A percentile compares a stretch with the other conserved stretches of the same genome.
Evolutionary conservation across 2,329 filamentous ascomycete species (phyloP).

Genomic region (Karstenula rhodostoma): DNA sequence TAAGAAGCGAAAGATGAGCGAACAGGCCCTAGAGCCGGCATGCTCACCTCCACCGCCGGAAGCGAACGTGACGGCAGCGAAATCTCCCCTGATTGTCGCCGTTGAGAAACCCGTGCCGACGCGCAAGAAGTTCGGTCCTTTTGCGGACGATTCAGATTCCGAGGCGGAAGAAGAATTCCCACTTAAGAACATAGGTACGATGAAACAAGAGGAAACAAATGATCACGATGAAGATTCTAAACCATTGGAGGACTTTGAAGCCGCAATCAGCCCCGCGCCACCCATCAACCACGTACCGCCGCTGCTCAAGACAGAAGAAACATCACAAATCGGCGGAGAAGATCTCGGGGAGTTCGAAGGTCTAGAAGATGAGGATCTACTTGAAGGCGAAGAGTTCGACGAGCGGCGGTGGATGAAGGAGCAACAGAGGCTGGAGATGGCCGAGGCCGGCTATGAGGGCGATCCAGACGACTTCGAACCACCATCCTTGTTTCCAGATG

Average conservation of each 20-base stretch:
- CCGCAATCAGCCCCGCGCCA: constrained; percentile 19
- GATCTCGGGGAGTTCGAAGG: constrained; percentile 63
- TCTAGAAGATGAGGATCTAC: constrained; percentile 68
- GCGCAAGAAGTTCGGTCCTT: constrained; percentile 64
- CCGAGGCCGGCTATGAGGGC: constrained; percentile 54
- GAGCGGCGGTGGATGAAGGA: constrained; percentile 75
- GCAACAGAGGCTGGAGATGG: constrained; percentile 64
- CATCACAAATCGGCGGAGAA: constrained; percentile 55
- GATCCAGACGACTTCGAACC: constrained; percentile 64
- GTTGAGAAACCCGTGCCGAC: constrained; percentile 23
- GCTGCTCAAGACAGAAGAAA: constrained; percentile 57
- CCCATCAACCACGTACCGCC: constrained; percentile 23
- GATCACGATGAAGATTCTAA: constrained; percentile 30
- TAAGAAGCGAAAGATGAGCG: constrained; percentile 52
- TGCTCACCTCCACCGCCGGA: constrained; percentile 41
- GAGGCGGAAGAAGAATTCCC: constrained; percentile 53
- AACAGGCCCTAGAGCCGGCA: constrained; percentile 53
- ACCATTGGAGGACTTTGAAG: constrained; percentile 25
- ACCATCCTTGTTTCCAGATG: constrained; percentile 40
- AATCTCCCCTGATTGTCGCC: constrained; percentile 16
- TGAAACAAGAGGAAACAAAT: constrained; percentile 18
- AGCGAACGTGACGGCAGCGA: constrained; percentile 8
- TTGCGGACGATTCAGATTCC: constrained; percentile 74
- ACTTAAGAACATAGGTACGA: constrained; percentile 33
- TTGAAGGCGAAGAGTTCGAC: constrained; percentile 61